phyloP scores from a whole-genome alignment of 345 rosid genomes.

The Anacardium occidentale region DNA sequence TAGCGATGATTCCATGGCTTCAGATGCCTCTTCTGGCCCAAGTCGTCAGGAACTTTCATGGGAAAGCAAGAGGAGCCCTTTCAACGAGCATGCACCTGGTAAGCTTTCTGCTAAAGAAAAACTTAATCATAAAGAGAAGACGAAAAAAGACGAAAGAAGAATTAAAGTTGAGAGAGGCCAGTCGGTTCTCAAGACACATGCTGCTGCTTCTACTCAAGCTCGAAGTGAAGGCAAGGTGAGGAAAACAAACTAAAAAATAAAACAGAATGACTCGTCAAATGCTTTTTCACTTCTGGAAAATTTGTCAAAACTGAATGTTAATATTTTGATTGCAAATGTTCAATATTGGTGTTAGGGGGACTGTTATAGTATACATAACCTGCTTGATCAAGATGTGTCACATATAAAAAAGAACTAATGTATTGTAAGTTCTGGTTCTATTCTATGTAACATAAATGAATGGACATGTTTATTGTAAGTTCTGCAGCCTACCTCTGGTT shows the following conservation, averaged over 20 bases:
- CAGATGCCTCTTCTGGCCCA: constrained; percentile 76
- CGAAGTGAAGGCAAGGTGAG: constrained; percentile 44
- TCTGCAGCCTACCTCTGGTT: neutral
- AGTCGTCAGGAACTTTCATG: constrained; percentile 36
- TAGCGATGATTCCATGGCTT: constrained; percentile 73
- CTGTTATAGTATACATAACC: neutral
- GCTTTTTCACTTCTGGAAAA: neutral
- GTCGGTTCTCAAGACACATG: constrained; percentile 32
- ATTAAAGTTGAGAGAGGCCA: constrained; percentile 34
- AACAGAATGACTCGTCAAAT: neutral
- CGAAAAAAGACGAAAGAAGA: constrained; percentile 31
- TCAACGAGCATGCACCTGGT: constrained; percentile 28
- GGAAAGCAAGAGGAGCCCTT: constrained; percentile 16
- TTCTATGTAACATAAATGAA: neutral
- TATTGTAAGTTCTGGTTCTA: neutral
- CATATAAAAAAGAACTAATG: neutral
- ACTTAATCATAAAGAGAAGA: constrained; percentile 33
- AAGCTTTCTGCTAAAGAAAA: constrained; percentile 33
- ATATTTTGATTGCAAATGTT: constrained; percentile 5
- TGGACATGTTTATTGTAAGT: neutral
- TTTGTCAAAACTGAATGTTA: neutral
- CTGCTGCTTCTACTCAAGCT: constrained; percentile 46
- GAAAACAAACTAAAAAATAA: constrained; percentile 30
- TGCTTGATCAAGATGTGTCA: neutral
- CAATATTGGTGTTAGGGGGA: neutral